Base-by-base conservation (phyloP, 2,329 filamentous ascomycete genomes). In the Karstenula rhodostoma region DNA sequence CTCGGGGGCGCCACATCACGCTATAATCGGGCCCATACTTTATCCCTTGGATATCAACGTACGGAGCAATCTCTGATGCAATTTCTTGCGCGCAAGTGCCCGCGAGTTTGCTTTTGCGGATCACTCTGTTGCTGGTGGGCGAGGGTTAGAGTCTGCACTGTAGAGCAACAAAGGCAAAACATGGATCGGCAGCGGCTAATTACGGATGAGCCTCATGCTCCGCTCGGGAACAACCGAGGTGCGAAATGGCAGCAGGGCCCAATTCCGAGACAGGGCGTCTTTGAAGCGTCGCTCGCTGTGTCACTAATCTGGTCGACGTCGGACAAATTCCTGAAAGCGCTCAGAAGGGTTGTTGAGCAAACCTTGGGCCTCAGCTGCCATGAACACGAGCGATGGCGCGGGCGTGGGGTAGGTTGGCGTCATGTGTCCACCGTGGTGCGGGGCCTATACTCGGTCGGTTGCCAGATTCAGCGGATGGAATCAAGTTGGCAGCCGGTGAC, bases 1-100 rank as follows among this genome's bases (percentile, higher is more conserved):
- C 52, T 54, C 54, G 48, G 55, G 49, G 52, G 47, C 49, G 50
- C 51, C 56, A 56, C 56, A 35, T 40, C 17, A 32, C 52, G 40
- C 52, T 56, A 52, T 43, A 47, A n/a, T 22, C 46, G 44, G 37
- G 25, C 37, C 37, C 46, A 17, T 19, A 19, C 51, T 42, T 40
- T 33, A 19, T 46, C 15, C 32, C 35, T 42, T 42, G 37, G 13
- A 15, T 10, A 32, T 32, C 27, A 29, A 29, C 4, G 8, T 33
- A 29, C 48, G 37, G 43, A 56, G 42, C 22, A 32, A n/a, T 10
- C 15, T 46, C 10, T 17, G 17, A 25, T 27, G 44, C 33, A 53
- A 43, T 46, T 12, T 22, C 17, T 42, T 37, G 22, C 6, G 43
- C 22, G n/a, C 22, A 25, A 32, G 29, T 37, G 22, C 17, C 15